Conservation (phyloP, 768 basidiomycete species). For the Suillus luteus region DNA sequence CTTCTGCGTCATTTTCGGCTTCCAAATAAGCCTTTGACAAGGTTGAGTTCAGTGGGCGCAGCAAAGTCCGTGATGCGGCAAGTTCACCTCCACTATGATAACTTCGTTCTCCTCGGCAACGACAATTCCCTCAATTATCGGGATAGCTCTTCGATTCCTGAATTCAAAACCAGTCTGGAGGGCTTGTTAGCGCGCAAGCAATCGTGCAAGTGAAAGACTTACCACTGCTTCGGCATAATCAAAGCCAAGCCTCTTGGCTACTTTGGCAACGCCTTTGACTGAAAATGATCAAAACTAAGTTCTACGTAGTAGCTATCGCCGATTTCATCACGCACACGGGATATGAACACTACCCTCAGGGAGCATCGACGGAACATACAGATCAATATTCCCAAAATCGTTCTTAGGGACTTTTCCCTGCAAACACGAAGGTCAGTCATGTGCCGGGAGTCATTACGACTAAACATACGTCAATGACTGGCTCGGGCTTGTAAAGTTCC, state of each 20-base stretch:
- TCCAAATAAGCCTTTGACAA: constrained; percentile 77
- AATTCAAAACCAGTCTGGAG: constrained; percentile 93
- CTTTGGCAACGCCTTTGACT: constrained; percentile 88
- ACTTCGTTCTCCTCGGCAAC: constrained; percentile 80
- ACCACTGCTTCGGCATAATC: constrained; percentile 97
- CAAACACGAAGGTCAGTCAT: constrained; percentile 14
- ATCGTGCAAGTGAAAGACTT: constrained; percentile 37
- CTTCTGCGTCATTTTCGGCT: constrained; percentile 73
- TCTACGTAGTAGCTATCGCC: constrained; percentile 17
- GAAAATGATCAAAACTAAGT: constrained; percentile 18
- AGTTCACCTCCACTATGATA: constrained; percentile 66
- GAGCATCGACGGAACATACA: constrained; percentile 95
- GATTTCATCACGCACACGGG: constrained; percentile 66
- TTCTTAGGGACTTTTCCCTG: constrained; percentile 95
- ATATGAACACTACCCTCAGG: constrained; percentile 85
- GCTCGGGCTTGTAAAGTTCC: constrained; percentile 73
- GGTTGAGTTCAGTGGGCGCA: constrained; percentile 4
- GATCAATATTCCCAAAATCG: constrained; percentile 94
- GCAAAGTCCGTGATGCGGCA: constrained; percentile 21
- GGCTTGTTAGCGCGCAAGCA: constrained; percentile 10
- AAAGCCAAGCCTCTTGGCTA: constrained; percentile 84
- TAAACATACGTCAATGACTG: constrained; percentile 71
- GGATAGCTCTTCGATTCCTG: constrained; percentile 86
- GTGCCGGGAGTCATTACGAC: constrained; percentile 6
- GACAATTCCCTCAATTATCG: constrained; percentile 84